Base-by-base conservation (phyloP, 2,329 filamentous ascomycete species). In the Sclerotinia borealis region DNA sequence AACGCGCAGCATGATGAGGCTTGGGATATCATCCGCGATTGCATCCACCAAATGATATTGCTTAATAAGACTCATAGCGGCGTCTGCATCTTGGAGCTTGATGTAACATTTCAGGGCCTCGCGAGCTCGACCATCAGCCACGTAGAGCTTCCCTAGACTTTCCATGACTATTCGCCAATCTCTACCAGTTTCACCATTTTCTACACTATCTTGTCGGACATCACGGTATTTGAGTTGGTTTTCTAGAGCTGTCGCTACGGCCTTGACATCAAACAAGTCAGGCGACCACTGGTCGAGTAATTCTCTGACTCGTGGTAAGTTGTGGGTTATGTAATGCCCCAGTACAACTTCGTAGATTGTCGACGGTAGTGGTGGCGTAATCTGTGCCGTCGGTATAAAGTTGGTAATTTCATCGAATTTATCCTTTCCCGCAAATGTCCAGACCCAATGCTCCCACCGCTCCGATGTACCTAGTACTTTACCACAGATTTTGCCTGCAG, bases 361-460 rank as follows among this genome's bases (percentile, higher is more conserved):
- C 1, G 88, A 87, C 0, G 92, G 87, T 15, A 99, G 81, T 0
- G 91, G 88, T 9, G 93, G 93, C 34, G 84, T 85, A 74, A 96
- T 82, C n/a, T 87, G 85, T 60, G 87, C 83, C 1, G 85, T 86
- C 0, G 95, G 95, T 36, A 99, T 90, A 71, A 89, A 87, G 41
- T 89, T 83, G 6, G 90, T 89, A 65, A 99, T 96, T 70, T 96
- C 93, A 73, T 97, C 91, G 70, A 96, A 92, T 72, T 87, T 92
- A 67, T 91, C 84, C 2, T 90, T 89, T 47, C 92, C 89, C 9
- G 92, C 91, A 77, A 99, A 99, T 0, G 85, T 88, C 85, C 90
- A 96, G 6, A 96, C 89, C 92, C 93, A 98, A 71, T 96, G 91
- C 77, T 98, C 93, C 95, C 95, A 99, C 69, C 89, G 81, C 54